Base-by-base conservation (phyloP, 164 flowering plant genomes). In the Macadamia tetraphylla region DNA sequence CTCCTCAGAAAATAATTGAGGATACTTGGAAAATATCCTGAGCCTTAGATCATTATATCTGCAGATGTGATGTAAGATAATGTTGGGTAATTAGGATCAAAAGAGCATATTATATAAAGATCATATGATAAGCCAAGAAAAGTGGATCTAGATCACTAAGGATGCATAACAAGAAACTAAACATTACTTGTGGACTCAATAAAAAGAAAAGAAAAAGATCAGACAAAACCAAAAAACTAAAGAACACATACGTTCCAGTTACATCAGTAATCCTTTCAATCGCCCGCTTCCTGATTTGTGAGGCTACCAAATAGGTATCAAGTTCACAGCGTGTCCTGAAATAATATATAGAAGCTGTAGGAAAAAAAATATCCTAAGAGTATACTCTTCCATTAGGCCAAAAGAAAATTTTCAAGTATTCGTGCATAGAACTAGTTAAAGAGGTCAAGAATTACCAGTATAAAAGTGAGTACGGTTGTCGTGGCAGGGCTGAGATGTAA, bases 271-370 rank as follows among this genome's bases (percentile, higher is more conserved):
- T 81, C 81, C 98, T 84, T 78, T 94, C 96, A 77, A 88, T 83
- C 65, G 98, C 98, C 13, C 97, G 80, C 63, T 88, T 84, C 76
- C 96, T 81, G 58, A 94, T 91, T 73, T 86, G 93, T 58, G 97
- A 91, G 58, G 97, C 98, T 77, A 88, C 94, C 71, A 94, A 71
- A 68, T 91, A 91, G 68, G 80, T 82, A 76, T 94, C 98, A 51
- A 94, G 82, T 74, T 94, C 98, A 56, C 85, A 79, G 9, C 83
- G 90, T 35, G 98, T 86, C 97, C 98, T 91, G 93, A 83, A 88
- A 91, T 72, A 53, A 83, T 62, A 83, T 62, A 78, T 67, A 85
- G 71, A 79, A 62, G 81, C 88, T 89, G 83, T 83, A 80, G 88
- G 81, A 67, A 83, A 74, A 74, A 74, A 74, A 75, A 65, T 23